Percentiles rank a stretch among this genome's conserved stretches.
These are phyloP conservation scores for Corylus heterophylla DNA, from an alignment of 306 rosid species.

Conservation along the genomic window DNA sequence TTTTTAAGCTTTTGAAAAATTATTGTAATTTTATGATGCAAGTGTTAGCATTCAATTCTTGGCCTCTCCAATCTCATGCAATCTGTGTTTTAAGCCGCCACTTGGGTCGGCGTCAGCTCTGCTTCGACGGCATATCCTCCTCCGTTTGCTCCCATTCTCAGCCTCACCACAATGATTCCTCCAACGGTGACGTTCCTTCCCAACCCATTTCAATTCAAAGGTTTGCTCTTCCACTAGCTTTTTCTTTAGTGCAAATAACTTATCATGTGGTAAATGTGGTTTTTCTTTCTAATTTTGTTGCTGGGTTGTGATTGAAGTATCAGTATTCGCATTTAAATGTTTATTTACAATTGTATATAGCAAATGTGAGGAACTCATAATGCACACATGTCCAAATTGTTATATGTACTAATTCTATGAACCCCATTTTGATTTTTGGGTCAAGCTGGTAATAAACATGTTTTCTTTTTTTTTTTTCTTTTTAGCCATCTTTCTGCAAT, in stretches of 20 bases:
- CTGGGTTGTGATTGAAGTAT: background rate
- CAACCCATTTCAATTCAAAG: conserved; percentile 52
- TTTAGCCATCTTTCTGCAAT: background rate
- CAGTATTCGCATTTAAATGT: background rate
- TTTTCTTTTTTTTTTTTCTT: background rate
- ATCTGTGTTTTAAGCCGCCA: conserved; percentile 42
- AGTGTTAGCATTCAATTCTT: conserved; percentile 53
- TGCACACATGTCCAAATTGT: background rate
- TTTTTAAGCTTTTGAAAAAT: background rate
- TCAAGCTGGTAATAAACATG: background rate
- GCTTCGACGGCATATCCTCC: conserved; percentile 67
- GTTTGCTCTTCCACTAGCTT: conserved; percentile 29
- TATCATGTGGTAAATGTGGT: background rate
- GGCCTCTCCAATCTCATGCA: conserved; percentile 36
- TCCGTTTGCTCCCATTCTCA: conserved; percentile 50
- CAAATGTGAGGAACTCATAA: background rate
- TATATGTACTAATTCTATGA: background rate
- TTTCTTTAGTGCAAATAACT: background rate
- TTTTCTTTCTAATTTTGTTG: background rate
- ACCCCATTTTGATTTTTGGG: background rate
- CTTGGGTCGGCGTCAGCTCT: conserved; percentile 64
- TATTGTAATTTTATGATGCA: conserved; percentile 42
- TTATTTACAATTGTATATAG: background rate
- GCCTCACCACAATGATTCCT: conserved; percentile 14
- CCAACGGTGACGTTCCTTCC: conserved; percentile 36